Percentiles rank a stretch among this genome's conserved stretches.
These are phyloP conservation scores for Aspergillus bertholletiae DNA, from an alignment of 495 filamentous ascomycete species.

Conservation along the genomic window DNA sequence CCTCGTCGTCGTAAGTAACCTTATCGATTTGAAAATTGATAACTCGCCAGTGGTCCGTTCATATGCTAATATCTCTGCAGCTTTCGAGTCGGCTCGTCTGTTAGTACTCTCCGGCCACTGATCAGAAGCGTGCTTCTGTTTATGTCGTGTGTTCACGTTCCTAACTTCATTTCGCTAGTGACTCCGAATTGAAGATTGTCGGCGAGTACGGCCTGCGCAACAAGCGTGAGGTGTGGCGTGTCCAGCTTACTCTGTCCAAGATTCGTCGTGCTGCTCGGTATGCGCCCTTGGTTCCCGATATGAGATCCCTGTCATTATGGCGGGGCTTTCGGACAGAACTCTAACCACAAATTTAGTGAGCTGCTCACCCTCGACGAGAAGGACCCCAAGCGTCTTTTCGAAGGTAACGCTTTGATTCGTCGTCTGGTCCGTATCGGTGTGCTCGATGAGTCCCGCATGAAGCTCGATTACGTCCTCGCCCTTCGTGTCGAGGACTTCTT, in stretches of 20 bases:
- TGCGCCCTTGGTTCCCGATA: slow-evolving; percentile 21
- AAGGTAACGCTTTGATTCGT: slow-evolving; percentile 99
- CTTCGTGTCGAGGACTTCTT: slow-evolving; percentile 98
- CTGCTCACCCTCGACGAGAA: slow-evolving; percentile 99
- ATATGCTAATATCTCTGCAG: slow-evolving; percentile 38
- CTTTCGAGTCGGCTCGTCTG: slow-evolving; percentile 99
- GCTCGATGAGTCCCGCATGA: slow-evolving; percentile 99
- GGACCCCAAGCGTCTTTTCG: slow-evolving; percentile 99
- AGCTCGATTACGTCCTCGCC: slow-evolving; percentile 99
- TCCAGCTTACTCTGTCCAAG: slow-evolving; percentile 98
- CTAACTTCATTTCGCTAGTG: slow-evolving; percentile 60
- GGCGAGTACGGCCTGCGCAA: slow-evolving; percentile 99
- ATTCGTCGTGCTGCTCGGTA: slow-evolving; percentile 99
- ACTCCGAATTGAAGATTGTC: slow-evolving; percentile 98
- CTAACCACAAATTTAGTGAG: slow-evolving; percentile 61
- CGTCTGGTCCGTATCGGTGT: slow-evolving; percentile 99
- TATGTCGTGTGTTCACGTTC: slow-evolving; percentile 69
- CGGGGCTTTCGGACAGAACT: neutral
- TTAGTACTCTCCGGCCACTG: slow-evolving; percentile 95
- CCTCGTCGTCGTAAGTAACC: slow-evolving; percentile 60
- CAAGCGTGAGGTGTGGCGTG: slow-evolving; percentile 99
- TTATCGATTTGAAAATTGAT: slow-evolving; percentile 6
- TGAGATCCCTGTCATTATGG: neutral
- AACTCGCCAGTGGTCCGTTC: slow-evolving; percentile 5
- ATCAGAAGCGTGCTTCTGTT: slow-evolving; percentile 95